These are phyloP conservation scores for Pholiota conissans DNA, from an alignment of 768 basidiomycete species.

Conservation along the genomic window DNA sequence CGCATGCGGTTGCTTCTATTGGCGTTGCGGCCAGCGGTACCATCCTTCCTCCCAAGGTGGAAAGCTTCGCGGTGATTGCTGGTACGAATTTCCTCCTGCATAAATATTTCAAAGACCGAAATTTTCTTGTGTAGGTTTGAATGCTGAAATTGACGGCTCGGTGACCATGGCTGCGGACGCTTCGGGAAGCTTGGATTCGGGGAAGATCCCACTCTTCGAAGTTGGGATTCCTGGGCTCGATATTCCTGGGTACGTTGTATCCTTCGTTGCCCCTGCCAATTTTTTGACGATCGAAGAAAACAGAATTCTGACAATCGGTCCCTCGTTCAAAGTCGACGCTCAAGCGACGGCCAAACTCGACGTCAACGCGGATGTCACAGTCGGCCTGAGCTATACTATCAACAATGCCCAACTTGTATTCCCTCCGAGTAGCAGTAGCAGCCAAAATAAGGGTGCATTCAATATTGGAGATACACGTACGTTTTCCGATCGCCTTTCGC, in stretches of 20 bases:
- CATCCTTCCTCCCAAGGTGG: conserved; percentile 42
- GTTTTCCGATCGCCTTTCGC: conserved; percentile 22
- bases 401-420: conserved; percentile 42
- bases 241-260: conserved; percentile 42
- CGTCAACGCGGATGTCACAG: conserved; percentile 36
- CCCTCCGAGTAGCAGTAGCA: conserved; percentile 32
- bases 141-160: conserved; percentile 37
- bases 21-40: conserved; percentile 45
- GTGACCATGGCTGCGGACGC: conserved; percentile 37
- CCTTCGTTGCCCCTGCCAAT: neutral
- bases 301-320: conserved; percentile 49
- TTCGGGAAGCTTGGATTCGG: conserved; percentile 41
- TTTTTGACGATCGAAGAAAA: neutral
- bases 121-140: conserved; percentile 27
- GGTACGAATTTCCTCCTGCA: conserved; percentile 22
- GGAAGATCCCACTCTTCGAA: conserved; percentile 38
- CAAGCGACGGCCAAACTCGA: conserved; percentile 34
- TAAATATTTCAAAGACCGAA: neutral
- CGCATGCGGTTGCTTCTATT: conserved; percentile 33
- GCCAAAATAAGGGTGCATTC: conserved; percentile 26
- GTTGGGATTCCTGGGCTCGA: conserved; percentile 48
- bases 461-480: conserved; percentile 41
- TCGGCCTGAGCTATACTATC: conserved; percentile 45
- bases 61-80: conserved; percentile 32
- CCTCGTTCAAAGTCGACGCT: conserved; percentile 43